Evolutionary conservation across 1,284 basidiomycete species (phyloP).

Genomic region (Prillingera fragicola): DNA sequence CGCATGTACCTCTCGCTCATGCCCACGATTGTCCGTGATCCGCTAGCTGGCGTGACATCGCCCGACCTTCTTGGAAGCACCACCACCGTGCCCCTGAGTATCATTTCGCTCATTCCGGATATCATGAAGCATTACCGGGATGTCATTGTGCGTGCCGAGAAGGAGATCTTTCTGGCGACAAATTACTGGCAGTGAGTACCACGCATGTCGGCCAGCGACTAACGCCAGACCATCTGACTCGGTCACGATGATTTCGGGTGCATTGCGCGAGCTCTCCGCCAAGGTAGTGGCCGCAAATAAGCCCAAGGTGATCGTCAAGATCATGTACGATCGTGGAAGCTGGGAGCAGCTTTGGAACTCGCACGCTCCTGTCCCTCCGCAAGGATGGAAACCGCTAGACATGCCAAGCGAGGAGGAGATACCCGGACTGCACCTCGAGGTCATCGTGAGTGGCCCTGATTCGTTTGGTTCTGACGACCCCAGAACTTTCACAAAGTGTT

Average conservation of each 20-base stretch:
- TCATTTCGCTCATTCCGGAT: slow-evolving; percentile 55
- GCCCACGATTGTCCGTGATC: slow-evolving; percentile 53
- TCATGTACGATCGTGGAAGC: slow-evolving; percentile 65
- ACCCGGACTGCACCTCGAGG: slow-evolving; percentile 59
- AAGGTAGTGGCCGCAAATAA: slow-evolving; percentile 50
- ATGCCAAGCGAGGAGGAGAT: slow-evolving; percentile 58
- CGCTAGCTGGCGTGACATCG: slow-evolving; percentile 53
- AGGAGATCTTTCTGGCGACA: slow-evolving; percentile 59
- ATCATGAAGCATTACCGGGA: slow-evolving; percentile 57
- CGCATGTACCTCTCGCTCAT: slow-evolving; percentile 56
- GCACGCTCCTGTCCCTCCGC: slow-evolving; percentile 55
- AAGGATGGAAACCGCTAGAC: slow-evolving; percentile 56
- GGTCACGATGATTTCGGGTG: slow-evolving; percentile 54
- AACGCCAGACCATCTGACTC: slow-evolving; percentile 51
- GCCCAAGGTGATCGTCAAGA: slow-evolving; percentile 55
- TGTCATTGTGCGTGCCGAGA: slow-evolving; percentile 54
- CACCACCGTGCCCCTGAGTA: slow-evolving; percentile 54
- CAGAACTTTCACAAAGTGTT: slow-evolving; percentile 53
- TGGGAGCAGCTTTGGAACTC: slow-evolving; percentile 55
- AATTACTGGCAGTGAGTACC: slow-evolving; percentile 54
- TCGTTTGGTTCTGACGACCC: slow-evolving; percentile 23
- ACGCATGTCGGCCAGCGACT: slow-evolving; percentile 1
- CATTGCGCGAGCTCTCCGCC: slow-evolving; percentile 56
- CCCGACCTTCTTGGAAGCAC: slow-evolving; percentile 55
- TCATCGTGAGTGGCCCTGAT: slow-evolving; percentile 53